A percentile compares a stretch with the other conserved stretches of the same genome.
phyloP scores from a whole-genome alignment of 768 basidiomycete species.

The Amanita rubescens region DNA sequence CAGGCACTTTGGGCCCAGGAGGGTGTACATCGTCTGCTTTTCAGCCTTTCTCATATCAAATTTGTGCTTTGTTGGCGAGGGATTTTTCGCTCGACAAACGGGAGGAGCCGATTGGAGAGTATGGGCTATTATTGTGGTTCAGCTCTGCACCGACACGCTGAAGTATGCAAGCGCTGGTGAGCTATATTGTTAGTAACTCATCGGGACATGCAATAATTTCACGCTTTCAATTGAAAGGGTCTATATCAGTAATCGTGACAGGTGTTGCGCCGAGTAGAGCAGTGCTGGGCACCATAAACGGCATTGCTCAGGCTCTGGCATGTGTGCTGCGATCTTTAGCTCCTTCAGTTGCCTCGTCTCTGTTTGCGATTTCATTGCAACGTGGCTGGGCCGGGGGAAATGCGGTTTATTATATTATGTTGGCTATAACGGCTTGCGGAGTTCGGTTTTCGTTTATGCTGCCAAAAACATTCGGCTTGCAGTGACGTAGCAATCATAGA shows the following conservation, averaged over 20 bases:
- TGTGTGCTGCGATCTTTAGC: background rate
- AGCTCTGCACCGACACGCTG: background rate
- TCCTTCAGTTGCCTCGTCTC: background rate
- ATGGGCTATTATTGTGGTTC: background rate
- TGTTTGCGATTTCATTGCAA: conserved; percentile 3
- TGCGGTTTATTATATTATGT: conserved; percentile 1
- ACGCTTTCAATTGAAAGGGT: background rate
- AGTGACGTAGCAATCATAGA: too few relatives aligned
- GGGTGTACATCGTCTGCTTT: conserved; percentile 33
- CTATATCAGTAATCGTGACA: background rate
- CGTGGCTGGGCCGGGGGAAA: background rate
- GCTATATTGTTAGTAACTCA: background rate
- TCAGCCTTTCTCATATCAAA: conserved; percentile 11
- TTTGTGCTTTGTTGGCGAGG: conserved; percentile 9
- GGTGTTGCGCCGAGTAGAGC: background rate
- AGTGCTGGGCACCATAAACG: conserved; percentile 2
- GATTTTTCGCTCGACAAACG: conserved; percentile 1
- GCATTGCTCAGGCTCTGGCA: background rate
- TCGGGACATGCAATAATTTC: background rate
- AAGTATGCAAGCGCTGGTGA: background rate
- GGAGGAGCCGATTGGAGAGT: background rate
- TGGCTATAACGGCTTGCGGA: background rate
- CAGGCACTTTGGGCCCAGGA: conserved; percentile 35
- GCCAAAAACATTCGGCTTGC: background rate
- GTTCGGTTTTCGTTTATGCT: background rate